Conservation (phyloP, 345 rosid species). For the Heritiera fomes region DNA sequence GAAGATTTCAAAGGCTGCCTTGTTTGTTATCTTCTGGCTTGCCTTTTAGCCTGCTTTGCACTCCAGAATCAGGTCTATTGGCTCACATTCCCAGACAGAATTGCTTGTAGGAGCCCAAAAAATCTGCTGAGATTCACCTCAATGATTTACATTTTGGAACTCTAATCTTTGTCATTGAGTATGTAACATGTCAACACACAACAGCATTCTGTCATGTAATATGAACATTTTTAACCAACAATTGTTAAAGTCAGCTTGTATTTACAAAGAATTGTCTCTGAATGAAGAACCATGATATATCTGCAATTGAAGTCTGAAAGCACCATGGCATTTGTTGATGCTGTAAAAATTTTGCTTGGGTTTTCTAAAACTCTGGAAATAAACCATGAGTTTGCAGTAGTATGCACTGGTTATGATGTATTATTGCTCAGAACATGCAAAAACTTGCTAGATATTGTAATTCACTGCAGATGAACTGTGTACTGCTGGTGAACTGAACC, state of each 20-base stretch:
- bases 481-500: neutral
- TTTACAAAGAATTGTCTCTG: neutral
- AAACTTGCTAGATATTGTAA: too few species aligned
- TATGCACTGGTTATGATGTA: neutral
- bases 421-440: neutral
- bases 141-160: slow-evolving; percentile 6
- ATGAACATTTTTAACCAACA: neutral
- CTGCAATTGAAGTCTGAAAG: neutral
- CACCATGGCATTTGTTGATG: neutral
- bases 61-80: neutral
- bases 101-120: slow-evolving; percentile 1
- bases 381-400: neutral
- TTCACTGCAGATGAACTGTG: neutral
- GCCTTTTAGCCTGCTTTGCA: neutral
- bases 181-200: neutral
- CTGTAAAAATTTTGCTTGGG: neutral
- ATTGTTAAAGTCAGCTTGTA: neutral
- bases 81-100: slow-evolving; percentile 2
- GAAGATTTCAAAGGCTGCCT: neutral
- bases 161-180: neutral
- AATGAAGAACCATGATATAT: neutral
- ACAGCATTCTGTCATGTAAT: neutral
- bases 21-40: neutral
- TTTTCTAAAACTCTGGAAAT: neutral
- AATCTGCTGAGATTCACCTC: neutral